These are phyloP conservation scores for Rhizopogon vinicolor DNA, from an alignment of 768 basidiomycete genomes.

Conservation along the genomic window DNA sequence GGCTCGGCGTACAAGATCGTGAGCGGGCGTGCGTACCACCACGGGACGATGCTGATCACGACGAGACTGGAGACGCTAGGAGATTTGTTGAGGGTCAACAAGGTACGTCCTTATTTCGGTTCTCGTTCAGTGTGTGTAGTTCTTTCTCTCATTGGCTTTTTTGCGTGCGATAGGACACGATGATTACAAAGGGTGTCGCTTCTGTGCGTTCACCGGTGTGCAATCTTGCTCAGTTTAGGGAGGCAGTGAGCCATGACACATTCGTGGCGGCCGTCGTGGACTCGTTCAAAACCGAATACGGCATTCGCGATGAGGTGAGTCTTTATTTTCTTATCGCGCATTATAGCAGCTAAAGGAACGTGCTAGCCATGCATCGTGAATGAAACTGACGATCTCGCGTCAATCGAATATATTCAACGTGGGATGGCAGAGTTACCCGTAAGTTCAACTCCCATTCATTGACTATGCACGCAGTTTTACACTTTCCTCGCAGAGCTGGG, in stretches of 20 bases:
- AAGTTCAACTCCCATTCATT: constrained; percentile 14
- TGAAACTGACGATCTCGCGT: constrained; percentile 39
- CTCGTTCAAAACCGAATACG: constrained; percentile 64
- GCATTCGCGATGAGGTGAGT: constrained; percentile 29
- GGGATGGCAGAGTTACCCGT: constrained; percentile 77
- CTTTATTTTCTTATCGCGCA: neutral
- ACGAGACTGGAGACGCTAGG: constrained; percentile 71
- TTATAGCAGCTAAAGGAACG: neutral
- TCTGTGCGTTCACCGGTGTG: constrained; percentile 92
- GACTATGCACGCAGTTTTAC: neutral
- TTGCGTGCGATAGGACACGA: constrained; percentile 52
- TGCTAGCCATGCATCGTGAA: constrained; percentile 39
- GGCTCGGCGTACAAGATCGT: constrained; percentile 98
- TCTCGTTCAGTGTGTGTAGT: neutral
- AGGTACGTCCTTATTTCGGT: constrained; percentile 38
- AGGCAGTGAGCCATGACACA: constrained; percentile 52
- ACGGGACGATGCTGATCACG: constrained; percentile 97
- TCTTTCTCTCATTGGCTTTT: neutral
- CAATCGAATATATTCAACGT: constrained; percentile 55
- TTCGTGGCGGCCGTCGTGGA: constrained; percentile 68
- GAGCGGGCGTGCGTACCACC: constrained; percentile 88
- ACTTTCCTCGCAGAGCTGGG: constrained; percentile 65
- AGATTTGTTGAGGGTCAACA: constrained; percentile 59
- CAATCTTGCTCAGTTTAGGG: constrained; percentile 61
- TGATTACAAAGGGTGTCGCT: constrained; percentile 81